Base-by-base conservation (phyloP, 805 yeast genomes). In the Kuraishia capsulata region DNA sequence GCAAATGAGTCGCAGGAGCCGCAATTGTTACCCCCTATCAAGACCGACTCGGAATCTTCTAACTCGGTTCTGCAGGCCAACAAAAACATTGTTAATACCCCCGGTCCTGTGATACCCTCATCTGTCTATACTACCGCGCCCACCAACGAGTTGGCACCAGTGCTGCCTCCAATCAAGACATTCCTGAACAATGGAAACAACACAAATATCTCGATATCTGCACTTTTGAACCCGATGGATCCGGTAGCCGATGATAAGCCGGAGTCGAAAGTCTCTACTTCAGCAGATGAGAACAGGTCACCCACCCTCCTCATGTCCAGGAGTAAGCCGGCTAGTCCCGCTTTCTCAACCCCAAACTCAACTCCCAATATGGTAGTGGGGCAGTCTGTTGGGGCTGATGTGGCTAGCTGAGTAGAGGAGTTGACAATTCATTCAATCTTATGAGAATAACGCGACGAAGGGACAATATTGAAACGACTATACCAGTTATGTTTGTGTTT, bases 21-120 rank as follows among this genome's bases (percentile, higher is more conserved):
- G 28, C 37, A 11, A 30, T 43, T 6, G 25, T 42, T 20, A 31
- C 41, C 11, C 13, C 26, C 26, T 11, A 28, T 28, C 5, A 28
- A 13, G 31, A 14, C 13, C 31, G 31, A 28, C 6, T 28, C 31
- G 17, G 31, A 28, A 11, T 24, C 26, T 8, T 8, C 8, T 9
- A 9, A 8, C 11, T 6, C 31, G 14, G 17, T 28, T 6, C 14
- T 28, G 14, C 31, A 28, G 17, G 9, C 31, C 17, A 28, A 28
- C 31, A 13, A 13, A 13, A 28, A 28, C 31, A 28, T 28, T 17
- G 13, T 28, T 8, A 28, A 28, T 28, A n/a, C n/a, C n/a, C n/a
- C n/a, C n/a, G n/a, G n/a, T n/a, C n/a, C n/a, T n/a, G n/a, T n/a
- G n/a, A n/a, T n/a, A n/a, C n/a, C n/a, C n/a, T n/a, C n/a, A n/a